Evolutionary conservation across 768 basidiomycete species (phyloP), one percentile per base, ranked within the genome.

Genomic region (Psilocybe cyanescens): DNA sequence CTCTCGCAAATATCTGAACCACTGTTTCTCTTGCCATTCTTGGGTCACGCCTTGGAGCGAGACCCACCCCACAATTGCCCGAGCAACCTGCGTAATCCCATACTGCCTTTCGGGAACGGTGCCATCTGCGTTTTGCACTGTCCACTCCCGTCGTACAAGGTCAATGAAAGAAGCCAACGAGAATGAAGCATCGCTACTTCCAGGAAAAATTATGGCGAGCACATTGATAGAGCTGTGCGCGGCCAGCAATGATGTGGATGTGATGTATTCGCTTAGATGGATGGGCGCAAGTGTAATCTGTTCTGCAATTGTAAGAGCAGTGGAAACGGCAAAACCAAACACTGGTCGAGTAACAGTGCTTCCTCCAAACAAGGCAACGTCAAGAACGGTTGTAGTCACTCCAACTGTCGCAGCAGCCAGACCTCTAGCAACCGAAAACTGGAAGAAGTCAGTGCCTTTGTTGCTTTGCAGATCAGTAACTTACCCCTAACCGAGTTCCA

Each of bases 121-220:
- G 11, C 82, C 80, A 29, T 82, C 82, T 83, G 41, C 85, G 78
- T 62, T 80, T 59, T 16, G 58, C 29, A 17, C 35, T 16, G 55
- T 79, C 88, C 90, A 90, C 76, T 95, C 92, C 41, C 88, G 79
- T 55, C 85, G 85, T n/a, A 94, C 91, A 33, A 95, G 85, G 33
- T 80, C 82, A 57, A 94, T 88, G 73, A 94, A 93, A 8, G 90
- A 87, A 8, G 85, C 87, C 6, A 95, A 78, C 1, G 91, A 92
- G 72, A 94, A 94, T 16, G 90, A 88, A 2, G 91, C 88, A 62
- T 93, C 92, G 67, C 86, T 88, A 67, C 86, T 87, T 3, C 88
- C 88, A 2, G 89, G 88, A 70, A 91, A 90, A 64, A 92, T 86
- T 44, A 83, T 79, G 8, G 88, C 83, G 44, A 93, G 83, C 48